Percentiles rank a stretch among this genome's conserved stretches.
phyloP scores from a whole-genome alignment of 2,329 filamentous ascomycete genomes.

The Verticillium longisporum region DNA sequence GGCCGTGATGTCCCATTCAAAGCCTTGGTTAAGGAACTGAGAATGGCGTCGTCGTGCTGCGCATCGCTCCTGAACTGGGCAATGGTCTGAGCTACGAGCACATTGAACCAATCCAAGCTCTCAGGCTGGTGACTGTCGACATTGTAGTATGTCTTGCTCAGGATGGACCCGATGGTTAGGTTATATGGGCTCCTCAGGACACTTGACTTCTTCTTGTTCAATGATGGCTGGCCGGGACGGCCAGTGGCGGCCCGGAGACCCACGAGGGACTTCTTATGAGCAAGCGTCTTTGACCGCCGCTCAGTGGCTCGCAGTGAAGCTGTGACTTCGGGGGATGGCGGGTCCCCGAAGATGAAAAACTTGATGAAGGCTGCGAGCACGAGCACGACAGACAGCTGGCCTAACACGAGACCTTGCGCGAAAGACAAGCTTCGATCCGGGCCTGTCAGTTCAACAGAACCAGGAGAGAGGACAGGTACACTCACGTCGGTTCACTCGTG shows the following conservation, averaged over 20 bases:
- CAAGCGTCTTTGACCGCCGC: slow-evolving; percentile 64
- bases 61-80: slow-evolving; percentile 92
- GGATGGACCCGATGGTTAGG: slow-evolving; percentile 86
- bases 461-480: background rate
- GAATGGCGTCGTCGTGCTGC: slow-evolving; percentile 82
- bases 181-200: slow-evolving; percentile 66
- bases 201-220: slow-evolving; percentile 62
- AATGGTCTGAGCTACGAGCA: slow-evolving; percentile 91
- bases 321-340: slow-evolving; percentile 74
- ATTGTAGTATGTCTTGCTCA: slow-evolving; percentile 97
- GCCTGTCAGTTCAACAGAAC: background rate
- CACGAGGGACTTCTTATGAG: slow-evolving; percentile 69
- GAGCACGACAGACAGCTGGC: slow-evolving; percentile 86
- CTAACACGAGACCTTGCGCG: slow-evolving; percentile 86
- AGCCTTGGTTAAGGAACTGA: slow-evolving; percentile 75
- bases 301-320: slow-evolving; percentile 70
- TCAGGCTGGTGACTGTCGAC: slow-evolving; percentile 93
- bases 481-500: slow-evolving; percentile 17
- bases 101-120: slow-evolving; percentile 98
- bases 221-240: slow-evolving; percentile 30
- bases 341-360: slow-evolving; percentile 98
- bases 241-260: slow-evolving; percentile 45
- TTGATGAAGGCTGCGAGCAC: slow-evolving; percentile 95
- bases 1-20: slow-evolving; percentile 84
- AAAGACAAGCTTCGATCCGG: slow-evolving; percentile 64